phyloP scores from a whole-genome alignment of 139 green algal genomes.

The Micromonas pusilla region DNA sequence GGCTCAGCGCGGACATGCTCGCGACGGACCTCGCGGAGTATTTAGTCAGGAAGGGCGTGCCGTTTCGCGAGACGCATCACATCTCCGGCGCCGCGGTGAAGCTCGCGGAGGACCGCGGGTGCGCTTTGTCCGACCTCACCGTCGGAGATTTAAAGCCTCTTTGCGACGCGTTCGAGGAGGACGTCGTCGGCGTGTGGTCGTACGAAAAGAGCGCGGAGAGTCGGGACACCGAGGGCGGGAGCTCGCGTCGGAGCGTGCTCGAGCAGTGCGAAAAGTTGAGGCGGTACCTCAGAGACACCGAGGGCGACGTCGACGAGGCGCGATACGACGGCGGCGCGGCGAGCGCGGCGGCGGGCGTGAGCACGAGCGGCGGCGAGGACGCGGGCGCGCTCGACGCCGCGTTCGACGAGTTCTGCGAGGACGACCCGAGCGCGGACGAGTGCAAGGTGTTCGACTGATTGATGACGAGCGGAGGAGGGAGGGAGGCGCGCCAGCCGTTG shows the following conservation, averaged over 20 bases:
- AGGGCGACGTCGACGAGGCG: not conserved
- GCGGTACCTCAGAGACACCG: conserved; percentile 41
- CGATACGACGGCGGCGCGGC: no score
- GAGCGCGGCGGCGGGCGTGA: no score
- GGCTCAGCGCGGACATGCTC: conserved; percentile 59
- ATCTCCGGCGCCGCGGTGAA: conserved; percentile 81
- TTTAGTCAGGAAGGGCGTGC: conserved; percentile 89
- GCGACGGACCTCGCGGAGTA: conserved; percentile 98
- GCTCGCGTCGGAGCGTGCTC: conserved; percentile 70
- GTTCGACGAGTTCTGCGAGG: not conserved
- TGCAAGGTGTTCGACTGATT: conserved; percentile 2
- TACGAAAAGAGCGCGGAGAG: conserved; percentile 76
- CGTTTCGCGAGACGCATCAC: conserved; percentile 93
- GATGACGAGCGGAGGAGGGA: no score
- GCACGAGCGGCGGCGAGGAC: no score
- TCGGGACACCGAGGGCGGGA: conserved; percentile 87
- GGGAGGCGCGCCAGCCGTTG: no score
- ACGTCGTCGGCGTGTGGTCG: conserved; percentile 81
- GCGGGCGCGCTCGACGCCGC: not conserved
- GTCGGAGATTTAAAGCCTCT: conserved; percentile 71
- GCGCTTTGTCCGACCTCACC: conserved; percentile 64
- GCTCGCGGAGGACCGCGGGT: conserved; percentile 75
- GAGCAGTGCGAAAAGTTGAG: conserved; percentile 77
- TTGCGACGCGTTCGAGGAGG: conserved; percentile 77
- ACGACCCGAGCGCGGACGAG: not conserved